Conservation (phyloP, 2,329 filamentous ascomycete genomes). For the Aspergillus sp. region DNA sequence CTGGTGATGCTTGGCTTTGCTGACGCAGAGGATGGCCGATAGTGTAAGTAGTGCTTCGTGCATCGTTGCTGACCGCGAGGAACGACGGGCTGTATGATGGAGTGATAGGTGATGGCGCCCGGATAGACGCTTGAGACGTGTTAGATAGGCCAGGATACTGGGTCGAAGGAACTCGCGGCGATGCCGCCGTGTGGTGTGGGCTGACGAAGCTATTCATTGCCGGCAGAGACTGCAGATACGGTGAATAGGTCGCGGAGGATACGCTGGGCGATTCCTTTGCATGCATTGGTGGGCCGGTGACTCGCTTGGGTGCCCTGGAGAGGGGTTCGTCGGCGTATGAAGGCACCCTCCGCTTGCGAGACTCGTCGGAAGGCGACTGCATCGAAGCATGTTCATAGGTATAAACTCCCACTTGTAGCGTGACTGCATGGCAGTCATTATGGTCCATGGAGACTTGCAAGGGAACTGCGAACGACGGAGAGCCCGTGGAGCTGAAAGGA, state of each 20-base stretch:
- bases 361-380: constrained; percentile 42
- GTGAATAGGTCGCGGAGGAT: constrained; percentile 54
- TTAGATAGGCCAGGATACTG: constrained; percentile 46
- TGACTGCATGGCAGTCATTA: constrained; percentile 52
- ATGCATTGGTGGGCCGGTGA: constrained; percentile 50
- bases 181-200: constrained; percentile 39
- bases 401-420: constrained; percentile 62
- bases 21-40: constrained; percentile 39
- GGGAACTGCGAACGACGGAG: constrained; percentile 57
- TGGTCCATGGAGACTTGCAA: constrained; percentile 62
- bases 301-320: constrained; percentile 52
- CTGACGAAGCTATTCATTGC: constrained; percentile 43
- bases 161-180: constrained; percentile 44
- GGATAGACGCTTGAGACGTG: constrained; percentile 46
- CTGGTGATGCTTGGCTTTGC: constrained; percentile 49
- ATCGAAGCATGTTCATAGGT: constrained; percentile 57
- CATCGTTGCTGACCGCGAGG: constrained; percentile 46
- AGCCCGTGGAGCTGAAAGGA: constrained; percentile 59
- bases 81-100: constrained; percentile 53
- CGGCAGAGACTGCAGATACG: constrained; percentile 53
- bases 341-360: constrained; percentile 60
- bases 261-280: constrained; percentile 53
- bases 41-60: constrained; percentile 47
- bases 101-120: constrained; percentile 52
- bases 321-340: constrained; percentile 50